Percentiles rank a stretch among this genome's conserved stretches.
Conservation (phyloP, 305 asterid species). For the Rubia peregrina region DNA sequence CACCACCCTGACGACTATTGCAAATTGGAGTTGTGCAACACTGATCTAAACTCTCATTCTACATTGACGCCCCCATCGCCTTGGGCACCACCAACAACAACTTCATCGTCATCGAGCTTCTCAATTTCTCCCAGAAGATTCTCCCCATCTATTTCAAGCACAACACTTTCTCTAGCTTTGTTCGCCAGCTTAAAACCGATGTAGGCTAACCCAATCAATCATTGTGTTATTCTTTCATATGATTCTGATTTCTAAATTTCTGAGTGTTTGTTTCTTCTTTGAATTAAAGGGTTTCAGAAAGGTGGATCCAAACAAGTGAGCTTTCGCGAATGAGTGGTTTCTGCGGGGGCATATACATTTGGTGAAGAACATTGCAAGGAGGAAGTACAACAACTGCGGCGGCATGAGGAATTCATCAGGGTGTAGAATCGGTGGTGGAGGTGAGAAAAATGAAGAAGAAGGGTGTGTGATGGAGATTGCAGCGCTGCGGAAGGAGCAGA, state of each 20-base stretch:
- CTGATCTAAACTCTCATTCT: too few species aligned
- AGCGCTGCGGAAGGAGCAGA: conserved; percentile 56
- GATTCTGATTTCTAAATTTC: background rate
- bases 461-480: conserved; percentile 45
- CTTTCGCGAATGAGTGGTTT: conserved; percentile 86
- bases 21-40: too few species aligned
- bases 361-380: conserved; percentile 53
- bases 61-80: conserved; percentile 38
- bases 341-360: conserved; percentile 63
- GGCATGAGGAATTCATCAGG: background rate
- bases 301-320: conserved; percentile 82
- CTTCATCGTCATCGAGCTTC: conserved; percentile 57
- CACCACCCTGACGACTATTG: too few species aligned
- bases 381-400: conserved; percentile 20
- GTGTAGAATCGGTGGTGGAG: conserved; percentile 10
- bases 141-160: conserved; percentile 73
- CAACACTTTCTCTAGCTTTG: conserved; percentile 82
- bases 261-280: background rate
- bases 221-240: background rate
- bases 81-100: conserved; percentile 66
- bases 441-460: conserved; percentile 18
- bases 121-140: conserved; percentile 58
- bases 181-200: conserved; percentile 85
- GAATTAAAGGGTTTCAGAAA: conserved; percentile 61
- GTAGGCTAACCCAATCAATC: conserved; percentile 31